Base-by-base conservation (phyloP, 2,329 filamentous ascomycete genomes). In the Pseudopyricularia javanii region DNA sequence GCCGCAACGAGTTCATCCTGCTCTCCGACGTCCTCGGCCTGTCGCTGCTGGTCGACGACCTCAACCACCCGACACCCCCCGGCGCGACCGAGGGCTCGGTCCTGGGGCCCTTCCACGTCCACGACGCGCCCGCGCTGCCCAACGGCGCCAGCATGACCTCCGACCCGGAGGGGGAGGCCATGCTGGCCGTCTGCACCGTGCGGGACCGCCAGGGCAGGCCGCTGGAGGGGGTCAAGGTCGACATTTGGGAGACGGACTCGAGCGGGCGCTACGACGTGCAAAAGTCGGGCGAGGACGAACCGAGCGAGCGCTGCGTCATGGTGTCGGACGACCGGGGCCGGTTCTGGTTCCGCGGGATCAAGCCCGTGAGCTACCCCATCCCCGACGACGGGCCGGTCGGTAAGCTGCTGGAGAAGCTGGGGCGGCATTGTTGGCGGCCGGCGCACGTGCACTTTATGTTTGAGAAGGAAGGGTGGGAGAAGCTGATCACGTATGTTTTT, bases 361-460 rank as follows among this genome's bases (percentile, higher is more conserved):
- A 85, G 55, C 90, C 90, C 0, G 88, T 95, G 54, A 82, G 85
- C 52, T 95, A 95, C 67, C 85, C 87, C 0, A 93, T 94, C 61
- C 88, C 88, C 1, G 76, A 88, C 60, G 88, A 95, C 67, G 88
- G 87, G 8, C 89, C 90, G 0, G 88, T 95, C 1, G 90, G 88
- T 0, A 79, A 82, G 66, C 64, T 93, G 59, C 68, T 93, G 60
- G 69, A 72, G 63, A 66, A 70, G 61, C 64, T 93, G 60, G 74
- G 77, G n/a, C 72, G 88, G n/a, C 88, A 93, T 69, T 81, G 82
- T 53, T 91, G 82, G 71, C 71, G 88, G 51, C 88, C 88, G 1
- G 79, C 82, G 20, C 88, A 93, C 66, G 79, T 91, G 74, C 88
- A 93, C 66, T 93, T 93, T 61, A 93, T 94, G 86, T 90, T 95